phyloP scores from a whole-genome alignment of 768 basidiomycete species.

The Suillus hirtellus region DNA sequence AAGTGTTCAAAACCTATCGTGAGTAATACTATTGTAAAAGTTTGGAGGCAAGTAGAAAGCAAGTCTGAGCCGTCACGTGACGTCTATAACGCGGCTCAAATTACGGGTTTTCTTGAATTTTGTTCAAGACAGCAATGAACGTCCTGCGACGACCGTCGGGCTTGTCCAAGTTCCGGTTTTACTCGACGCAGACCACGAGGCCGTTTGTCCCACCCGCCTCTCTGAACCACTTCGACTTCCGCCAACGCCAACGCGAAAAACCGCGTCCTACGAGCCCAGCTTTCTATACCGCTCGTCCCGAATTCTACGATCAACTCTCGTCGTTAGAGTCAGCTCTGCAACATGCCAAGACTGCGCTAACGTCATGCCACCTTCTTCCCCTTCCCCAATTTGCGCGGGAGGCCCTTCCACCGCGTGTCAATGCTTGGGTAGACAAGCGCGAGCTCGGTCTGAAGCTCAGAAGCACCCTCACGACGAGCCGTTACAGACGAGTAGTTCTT shows the following conservation, averaged over 20 bases:
- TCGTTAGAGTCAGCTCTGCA: slow-evolving; percentile 65
- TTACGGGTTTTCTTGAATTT: background rate
- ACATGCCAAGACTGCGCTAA: slow-evolving; percentile 58
- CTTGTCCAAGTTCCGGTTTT: background rate
- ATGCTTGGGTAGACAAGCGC: slow-evolving; percentile 67
- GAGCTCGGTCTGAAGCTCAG: slow-evolving; percentile 61
- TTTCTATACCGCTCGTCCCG: slow-evolving; percentile 81
- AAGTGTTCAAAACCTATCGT: too few relatives aligned
- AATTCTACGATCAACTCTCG: slow-evolving; percentile 71
- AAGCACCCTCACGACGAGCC: slow-evolving; percentile 61
- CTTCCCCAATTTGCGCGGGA: slow-evolving; percentile 70
- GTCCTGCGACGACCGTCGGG: slow-evolving; percentile 21
- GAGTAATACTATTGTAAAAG: too few relatives aligned
- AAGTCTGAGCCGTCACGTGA: too few relatives aligned
- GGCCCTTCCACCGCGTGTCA: slow-evolving; percentile 55
- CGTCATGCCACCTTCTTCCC: slow-evolving; percentile 69
- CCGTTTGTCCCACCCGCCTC: slow-evolving; percentile 40
- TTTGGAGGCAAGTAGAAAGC: too few relatives aligned
- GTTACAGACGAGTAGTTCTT: slow-evolving; percentile 63
- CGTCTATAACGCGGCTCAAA: too few relatives aligned
- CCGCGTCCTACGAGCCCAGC: slow-evolving; percentile 62
- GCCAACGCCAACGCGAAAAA: background rate
- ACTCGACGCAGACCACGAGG: slow-evolving; percentile 21
- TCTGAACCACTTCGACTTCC: slow-evolving; percentile 20
- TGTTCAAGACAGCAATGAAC: slow-evolving; percentile 24